phyloP scores from a whole-genome alignment of 148 eudicot genomes.

The Tetragonia tetragonoides region DNA sequence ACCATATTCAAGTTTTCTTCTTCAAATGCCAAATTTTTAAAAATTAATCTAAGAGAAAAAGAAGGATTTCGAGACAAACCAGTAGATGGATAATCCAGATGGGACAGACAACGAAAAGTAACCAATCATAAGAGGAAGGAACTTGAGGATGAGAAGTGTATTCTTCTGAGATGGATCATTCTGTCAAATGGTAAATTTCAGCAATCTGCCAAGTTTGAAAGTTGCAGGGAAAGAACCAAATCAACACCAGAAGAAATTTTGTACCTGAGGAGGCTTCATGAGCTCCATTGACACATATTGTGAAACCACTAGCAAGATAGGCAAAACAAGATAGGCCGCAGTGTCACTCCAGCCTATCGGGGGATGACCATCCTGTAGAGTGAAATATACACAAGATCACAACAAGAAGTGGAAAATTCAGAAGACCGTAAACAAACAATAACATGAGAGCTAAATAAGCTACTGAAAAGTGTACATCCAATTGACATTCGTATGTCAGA shows the following conservation, averaged over 20 bases:
- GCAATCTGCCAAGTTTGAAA: constrained; percentile 22
- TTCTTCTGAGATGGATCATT: constrained; percentile 94
- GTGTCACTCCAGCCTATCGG: constrained; percentile 95
- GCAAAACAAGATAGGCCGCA: constrained; percentile 92
- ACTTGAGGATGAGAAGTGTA: constrained; percentile 83
- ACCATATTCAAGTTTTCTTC: not conserved
- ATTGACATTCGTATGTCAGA: not conserved
- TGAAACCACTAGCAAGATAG: constrained; percentile 86
- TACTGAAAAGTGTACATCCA: not conserved
- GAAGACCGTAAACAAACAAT: not conserved
- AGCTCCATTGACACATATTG: constrained; percentile 94
- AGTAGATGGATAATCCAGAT: constrained; percentile 93
- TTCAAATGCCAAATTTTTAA: not conserved
- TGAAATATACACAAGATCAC: constrained; percentile 11
- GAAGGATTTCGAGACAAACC: constrained; percentile 46
- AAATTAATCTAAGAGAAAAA: constrained; percentile 10
- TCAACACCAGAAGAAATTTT: not conserved
- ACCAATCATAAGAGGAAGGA: constrained; percentile 98
- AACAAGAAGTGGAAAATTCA: constrained; percentile 5
- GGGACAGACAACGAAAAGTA: constrained; percentile 97
- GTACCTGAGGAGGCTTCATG: constrained; percentile 98
- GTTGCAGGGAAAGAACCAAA: constrained; percentile 6
- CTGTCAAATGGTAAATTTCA: constrained; percentile 50
- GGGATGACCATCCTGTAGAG: constrained; percentile 92
- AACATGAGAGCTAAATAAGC: not conserved